Conservation (phyloP, 208 protist species). For the Trypanosoma scelopori region DNA sequence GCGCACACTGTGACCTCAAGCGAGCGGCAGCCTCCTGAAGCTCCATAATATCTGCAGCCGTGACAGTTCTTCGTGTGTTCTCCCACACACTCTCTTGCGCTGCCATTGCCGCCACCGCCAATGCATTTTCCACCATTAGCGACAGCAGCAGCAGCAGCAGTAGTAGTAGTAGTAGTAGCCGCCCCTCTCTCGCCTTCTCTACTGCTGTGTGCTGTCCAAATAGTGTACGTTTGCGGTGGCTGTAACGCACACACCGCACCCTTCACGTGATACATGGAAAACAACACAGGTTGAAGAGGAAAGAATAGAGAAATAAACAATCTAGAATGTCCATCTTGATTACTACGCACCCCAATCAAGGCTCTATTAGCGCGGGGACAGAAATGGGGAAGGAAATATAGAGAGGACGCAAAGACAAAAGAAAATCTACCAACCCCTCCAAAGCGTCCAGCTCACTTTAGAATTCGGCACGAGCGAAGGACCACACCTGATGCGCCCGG, state of each 20-base stretch:
- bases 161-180: no score
- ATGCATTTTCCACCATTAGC: background rate
- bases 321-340: no score
- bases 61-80: background rate
- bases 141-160: background rate
- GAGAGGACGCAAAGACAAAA: no score
- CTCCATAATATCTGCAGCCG: constrained; percentile 13
- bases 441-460: no score
- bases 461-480: no score
- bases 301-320: constrained; percentile 11
- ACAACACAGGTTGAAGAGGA: background rate
- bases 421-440: no score
- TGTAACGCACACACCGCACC: background rate
- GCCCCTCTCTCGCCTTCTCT: no score
- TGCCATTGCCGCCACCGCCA: background rate
- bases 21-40: constrained; percentile 15
- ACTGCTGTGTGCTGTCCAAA: background rate
- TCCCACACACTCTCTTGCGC: background rate
- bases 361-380: no score
- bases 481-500: no score
- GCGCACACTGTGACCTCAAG: constrained; percentile 1
- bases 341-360: no score
- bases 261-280: background rate
- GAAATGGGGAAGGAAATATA: no score
- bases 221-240: no score